Evolutionary conservation across 2,329 filamentous ascomycete species (phyloP).

Genomic region (Beauveria rudraprayagi): DNA sequence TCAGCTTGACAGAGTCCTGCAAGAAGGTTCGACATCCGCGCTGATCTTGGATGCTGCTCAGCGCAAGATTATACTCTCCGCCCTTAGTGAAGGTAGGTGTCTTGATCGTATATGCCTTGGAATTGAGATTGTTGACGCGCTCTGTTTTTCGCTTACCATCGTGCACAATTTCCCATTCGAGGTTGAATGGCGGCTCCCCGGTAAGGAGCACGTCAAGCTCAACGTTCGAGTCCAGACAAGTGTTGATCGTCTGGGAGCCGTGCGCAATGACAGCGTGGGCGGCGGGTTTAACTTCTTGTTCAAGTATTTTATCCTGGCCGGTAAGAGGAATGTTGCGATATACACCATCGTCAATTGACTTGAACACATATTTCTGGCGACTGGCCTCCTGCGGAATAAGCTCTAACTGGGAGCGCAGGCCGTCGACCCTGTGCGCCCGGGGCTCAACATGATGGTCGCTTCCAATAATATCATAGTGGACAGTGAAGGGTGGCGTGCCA

Average conservation of each 20-base stretch:
- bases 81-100: slow-evolving; percentile 70
- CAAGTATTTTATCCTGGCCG: slow-evolving; percentile 55
- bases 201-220: slow-evolving; percentile 65
- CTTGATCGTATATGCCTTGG: slow-evolving; percentile 58
- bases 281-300: slow-evolving; percentile 89
- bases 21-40: slow-evolving; percentile 80
- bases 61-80: slow-evolving; percentile 80
- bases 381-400: slow-evolving; percentile 75
- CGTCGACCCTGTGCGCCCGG: slow-evolving; percentile 51
- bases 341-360: slow-evolving; percentile 70
- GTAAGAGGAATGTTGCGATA: slow-evolving; percentile 61
- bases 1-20: slow-evolving; percentile 76
- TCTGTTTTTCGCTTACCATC: slow-evolving; percentile 74
- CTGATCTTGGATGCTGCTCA: slow-evolving; percentile 80
- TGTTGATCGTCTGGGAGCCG: slow-evolving; percentile 46
- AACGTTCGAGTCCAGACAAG: slow-evolving; percentile 77
- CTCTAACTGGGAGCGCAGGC: slow-evolving; percentile 75
- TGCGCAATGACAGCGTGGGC: slow-evolving; percentile 67
- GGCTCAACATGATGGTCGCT: slow-evolving; percentile 45
- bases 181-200: slow-evolving; percentile 77
- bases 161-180: slow-evolving; percentile 91
- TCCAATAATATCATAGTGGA: slow-evolving; percentile 67
- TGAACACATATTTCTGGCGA: slow-evolving; percentile 79
- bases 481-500: slow-evolving; percentile 83
- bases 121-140: slow-evolving; percentile 54